Evolutionary conservation across 2,329 filamentous ascomycete species (phyloP), one percentile per base, ranked within the genome.

Genomic region (Diaporthe sp.): DNA sequence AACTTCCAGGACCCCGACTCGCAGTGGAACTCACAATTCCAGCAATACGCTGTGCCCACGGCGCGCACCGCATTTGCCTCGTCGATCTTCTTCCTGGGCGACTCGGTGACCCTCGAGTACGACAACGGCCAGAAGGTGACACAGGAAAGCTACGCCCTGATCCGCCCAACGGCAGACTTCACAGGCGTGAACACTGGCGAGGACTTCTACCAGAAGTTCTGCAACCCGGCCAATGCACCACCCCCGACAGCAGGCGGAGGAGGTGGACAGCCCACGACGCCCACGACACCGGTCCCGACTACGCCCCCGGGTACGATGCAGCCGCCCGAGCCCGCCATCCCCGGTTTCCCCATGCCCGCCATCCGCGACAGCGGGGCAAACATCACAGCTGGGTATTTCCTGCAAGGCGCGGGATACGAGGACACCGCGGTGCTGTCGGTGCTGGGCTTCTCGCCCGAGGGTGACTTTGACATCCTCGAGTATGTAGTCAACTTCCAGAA

Each of bases 1-100:
- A 83, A 81, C 38, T 84, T 87, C 40, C 90, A 92, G 76, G 90
- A 92, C 76, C 84, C 84, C 1, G 90, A 92, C 81, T 89, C 89
- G 35, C 83, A 90, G 75, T 92, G 87, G 82, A 85, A 80, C 71
- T 73, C 77, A 2, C 77, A 78, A 28, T 81, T 84, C 75, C 78
- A 76, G 50, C 77, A 67, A 2, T 81, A 81, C 54, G 81, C 82
- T 10, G 77, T 73, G 17, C 80, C 80, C 0, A 58, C 72, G 1
- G 74, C 73, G 1, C 66, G 73, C 12, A 75, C 78, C 9, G 76
- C 76, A 64, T 67, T 83, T 15, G 80, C 79, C 6, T 77, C 76
- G 1, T 79, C 78, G 15, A 67, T 80, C 15, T 77, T 77, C 15
- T 83, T 79, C 76, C 77, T 81, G 28, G 81, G 80, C 15, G 75